phyloP scores from a whole-genome alignment of 2,329 filamentous ascomycete genomes.

The Trichoderma oligosporum region DNA sequence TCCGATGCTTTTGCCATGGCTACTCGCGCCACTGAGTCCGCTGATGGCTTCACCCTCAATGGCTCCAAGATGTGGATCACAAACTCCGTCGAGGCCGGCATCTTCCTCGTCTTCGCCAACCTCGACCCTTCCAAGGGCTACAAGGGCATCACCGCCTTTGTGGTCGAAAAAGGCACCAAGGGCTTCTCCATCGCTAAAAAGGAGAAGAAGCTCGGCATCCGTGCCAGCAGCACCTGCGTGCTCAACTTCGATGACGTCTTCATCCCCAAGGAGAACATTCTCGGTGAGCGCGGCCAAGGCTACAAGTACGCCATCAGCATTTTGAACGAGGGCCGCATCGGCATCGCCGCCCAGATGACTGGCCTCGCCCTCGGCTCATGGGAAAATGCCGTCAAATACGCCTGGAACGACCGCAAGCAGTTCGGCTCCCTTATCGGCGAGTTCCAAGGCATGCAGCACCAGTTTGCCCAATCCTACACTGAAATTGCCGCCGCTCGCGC shows the following conservation, averaged over 20 bases:
- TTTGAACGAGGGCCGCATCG: conserved; percentile 94
- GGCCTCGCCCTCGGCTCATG: conserved; percentile 90
- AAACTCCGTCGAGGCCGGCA: conserved; percentile 86
- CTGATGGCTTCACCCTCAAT: conserved; percentile 78
- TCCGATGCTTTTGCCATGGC: conserved; percentile 94
- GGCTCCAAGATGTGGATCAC: conserved; percentile 99
- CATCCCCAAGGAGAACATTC: conserved; percentile 79
- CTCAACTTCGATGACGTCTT: conserved; percentile 96
- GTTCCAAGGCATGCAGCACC: conserved; percentile 99
- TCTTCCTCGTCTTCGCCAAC: conserved; percentile 99
- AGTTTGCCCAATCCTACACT: conserved; percentile 91
- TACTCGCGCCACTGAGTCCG: conserved; percentile 82
- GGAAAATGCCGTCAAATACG: conserved; percentile 88
- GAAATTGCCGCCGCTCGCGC: conserved; percentile 90
- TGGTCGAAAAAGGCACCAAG: conserved; percentile 83
- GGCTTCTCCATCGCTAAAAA: conserved; percentile 98
- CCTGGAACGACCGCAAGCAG: conserved; percentile 97
- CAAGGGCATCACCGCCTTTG: conserved; percentile 93
- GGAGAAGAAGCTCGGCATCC: conserved; percentile 99
- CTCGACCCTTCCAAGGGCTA: conserved; percentile 88
- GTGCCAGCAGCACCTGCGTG: conserved; percentile 92
- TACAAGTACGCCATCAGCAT: conserved; percentile 97
- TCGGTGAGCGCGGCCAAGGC: conserved; percentile 84
- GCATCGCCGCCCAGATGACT: conserved; percentile 98
- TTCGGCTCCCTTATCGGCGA: conserved; percentile 91